Percentiles rank a stretch among this genome's conserved stretches.
phyloP scores from a whole-genome alignment of 768 basidiomycete genomes.

The Exsudoporus frostii region DNA sequence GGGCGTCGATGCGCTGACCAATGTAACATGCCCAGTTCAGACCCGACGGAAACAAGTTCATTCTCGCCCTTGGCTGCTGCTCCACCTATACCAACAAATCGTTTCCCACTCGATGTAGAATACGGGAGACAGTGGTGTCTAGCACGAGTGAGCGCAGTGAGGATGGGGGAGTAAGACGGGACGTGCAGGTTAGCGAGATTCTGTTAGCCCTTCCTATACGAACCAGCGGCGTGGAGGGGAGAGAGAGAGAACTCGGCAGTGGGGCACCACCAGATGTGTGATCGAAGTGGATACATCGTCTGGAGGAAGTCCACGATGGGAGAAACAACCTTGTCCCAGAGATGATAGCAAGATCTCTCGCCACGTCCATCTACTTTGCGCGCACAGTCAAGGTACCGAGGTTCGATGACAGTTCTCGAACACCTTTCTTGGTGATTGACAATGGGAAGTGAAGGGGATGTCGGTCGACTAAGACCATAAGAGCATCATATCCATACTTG shows the following conservation, averaged over 20 bases:
- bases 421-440: no score
- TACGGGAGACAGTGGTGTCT: not conserved
- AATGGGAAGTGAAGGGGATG: not conserved
- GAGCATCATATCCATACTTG: not conserved
- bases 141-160: slow-evolving; percentile 8
- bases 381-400: not conserved
- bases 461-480: not conserved
- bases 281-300: not conserved
- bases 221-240: not conserved
- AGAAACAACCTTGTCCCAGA: not conserved
- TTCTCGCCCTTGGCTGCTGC: not conserved
- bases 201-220: not conserved
- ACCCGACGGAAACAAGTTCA: not conserved
- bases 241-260: not conserved
- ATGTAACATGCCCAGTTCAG: not conserved
- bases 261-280: not conserved
- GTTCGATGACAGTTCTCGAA: not conserved
- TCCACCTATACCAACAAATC: not conserved
- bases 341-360: not conserved
- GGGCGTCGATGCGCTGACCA: not conserved
- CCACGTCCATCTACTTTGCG: not conserved
- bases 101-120: not conserved
- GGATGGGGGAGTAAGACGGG: slow-evolving; percentile 15
- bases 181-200: slow-evolving; percentile 8
- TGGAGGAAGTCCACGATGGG: not conserved